Base-by-base conservation (phyloP, 2,329 filamentous ascomycete species). In the Sclerotinia minor region DNA sequence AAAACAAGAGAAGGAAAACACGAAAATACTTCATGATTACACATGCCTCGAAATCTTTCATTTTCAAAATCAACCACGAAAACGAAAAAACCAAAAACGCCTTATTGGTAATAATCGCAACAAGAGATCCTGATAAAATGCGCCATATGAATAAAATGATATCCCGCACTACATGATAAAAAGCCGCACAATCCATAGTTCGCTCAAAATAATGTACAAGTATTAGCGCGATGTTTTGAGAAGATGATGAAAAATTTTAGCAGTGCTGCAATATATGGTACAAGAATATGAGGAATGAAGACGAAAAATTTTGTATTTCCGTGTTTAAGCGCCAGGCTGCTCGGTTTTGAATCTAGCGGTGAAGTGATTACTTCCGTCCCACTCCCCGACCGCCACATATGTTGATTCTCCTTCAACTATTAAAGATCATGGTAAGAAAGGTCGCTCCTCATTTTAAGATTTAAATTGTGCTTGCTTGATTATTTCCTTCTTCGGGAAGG, bases 401-500 rank as follows among this genome's bases (percentile, higher is more conserved):
- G 29, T 35, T 26, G 29, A n/a, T 35, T 54, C n/a, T 21, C 32
- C 52, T 19, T 5, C 29, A 32, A 35, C 8, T 35, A 17, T 35
- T 19, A 54, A 19, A 35, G 52, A 32, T 32, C 19, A n/a, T n/a
- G 21, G 8, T 29, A 15, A 35, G 19, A 54, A 17, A 17, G 13
- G 11, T 9, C 2, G 32, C 4, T 7, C 32, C 11, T 35, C 7
- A 11, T 38, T 55, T 24, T 11, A 35, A 55, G 17, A 13, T 21
- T 21, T 7, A n/a, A 38, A n/a, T 24, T n/a, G 32, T 13, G 19
- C 17, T 11, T 24, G 32, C 21, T 38, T 19, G 21, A 24, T 60
- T 41, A 67, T 52, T 61, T 67, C n/a, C 55, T 67, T 26, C 65
- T 49, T 24, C 65, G 45, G 13, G 65, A 67, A 52, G 65, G 80